Percentiles rank a stretch among this genome's conserved stretches.
phyloP scores from a whole-genome alignment of 2,329 filamentous ascomycete genomes.

The Juglanconis juglandina region DNA sequence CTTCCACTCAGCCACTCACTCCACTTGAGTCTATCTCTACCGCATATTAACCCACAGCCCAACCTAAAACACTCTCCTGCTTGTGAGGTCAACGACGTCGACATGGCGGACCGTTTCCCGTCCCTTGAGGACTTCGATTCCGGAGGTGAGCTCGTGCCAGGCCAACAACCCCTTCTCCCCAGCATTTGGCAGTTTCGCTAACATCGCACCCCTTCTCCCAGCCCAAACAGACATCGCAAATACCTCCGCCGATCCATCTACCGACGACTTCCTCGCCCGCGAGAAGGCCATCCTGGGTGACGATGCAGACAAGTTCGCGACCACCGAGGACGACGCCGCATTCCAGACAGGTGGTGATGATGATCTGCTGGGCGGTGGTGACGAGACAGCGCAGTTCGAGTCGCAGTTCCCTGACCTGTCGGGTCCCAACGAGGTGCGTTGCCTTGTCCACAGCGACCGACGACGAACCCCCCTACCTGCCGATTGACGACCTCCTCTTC shows the following conservation, averaged over 20 bases:
- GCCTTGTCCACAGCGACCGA: background rate
- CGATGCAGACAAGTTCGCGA: constrained; percentile 86
- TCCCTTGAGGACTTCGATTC: constrained; percentile 75
- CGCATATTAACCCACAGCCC: too few species aligned
- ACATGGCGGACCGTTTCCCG: constrained; percentile 76
- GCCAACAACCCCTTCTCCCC: constrained; percentile 7
- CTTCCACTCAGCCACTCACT: background rate
- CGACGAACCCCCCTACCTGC: background rate
- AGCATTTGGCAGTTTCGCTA: constrained; percentile 14
- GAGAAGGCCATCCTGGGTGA: constrained; percentile 89
- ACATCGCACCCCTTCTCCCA: constrained; percentile 32
- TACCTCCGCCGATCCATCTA: constrained; percentile 55
- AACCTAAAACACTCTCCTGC: too few species aligned
- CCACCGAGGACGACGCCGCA: constrained; percentile 66
- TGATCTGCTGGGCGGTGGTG: constrained; percentile 60
- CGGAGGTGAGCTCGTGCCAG: constrained; percentile 44
- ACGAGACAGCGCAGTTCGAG: constrained; percentile 63
- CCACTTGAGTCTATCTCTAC: background rate
- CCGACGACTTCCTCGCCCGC: constrained; percentile 83
- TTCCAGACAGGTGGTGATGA: constrained; percentile 67
- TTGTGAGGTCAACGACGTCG: constrained; percentile 19
- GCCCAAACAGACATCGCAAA: constrained; percentile 66
- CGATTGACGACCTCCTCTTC: background rate
- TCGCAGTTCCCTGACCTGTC: constrained; percentile 83
- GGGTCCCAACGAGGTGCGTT: constrained; percentile 61